Conservation (phyloP, 768 basidiomycete species). For the Termitomyces sp. region DNA sequence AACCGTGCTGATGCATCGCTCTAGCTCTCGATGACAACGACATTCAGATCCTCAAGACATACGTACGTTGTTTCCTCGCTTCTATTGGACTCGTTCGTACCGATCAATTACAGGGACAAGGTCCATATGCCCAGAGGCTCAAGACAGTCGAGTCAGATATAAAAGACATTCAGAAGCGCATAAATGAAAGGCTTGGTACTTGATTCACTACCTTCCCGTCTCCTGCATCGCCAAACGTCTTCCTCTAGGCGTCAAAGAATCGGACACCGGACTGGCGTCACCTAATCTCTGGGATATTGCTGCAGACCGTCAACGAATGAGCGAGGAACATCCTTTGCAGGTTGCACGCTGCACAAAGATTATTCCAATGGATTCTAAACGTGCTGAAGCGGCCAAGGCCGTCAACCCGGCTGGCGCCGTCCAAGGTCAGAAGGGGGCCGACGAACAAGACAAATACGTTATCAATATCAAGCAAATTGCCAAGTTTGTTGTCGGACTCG, state of each 20-base stretch:
- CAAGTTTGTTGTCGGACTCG: conserved; percentile 97
- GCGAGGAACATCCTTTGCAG: conserved; percentile 89
- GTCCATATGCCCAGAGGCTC: conserved; percentile 86
- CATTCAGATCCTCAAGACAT: conserved; percentile 98
- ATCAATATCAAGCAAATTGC: conserved; percentile 99
- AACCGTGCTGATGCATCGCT: conserved; percentile 7
- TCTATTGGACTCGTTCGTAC: background rate
- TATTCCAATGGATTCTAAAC: conserved; percentile 75
- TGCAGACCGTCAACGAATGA: conserved; percentile 89
- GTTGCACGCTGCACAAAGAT: conserved; percentile 99
- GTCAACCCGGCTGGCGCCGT: conserved; percentile 74
- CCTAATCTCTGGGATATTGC: conserved; percentile 98
- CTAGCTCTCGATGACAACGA: conserved; percentile 95
- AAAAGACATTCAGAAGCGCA: conserved; percentile 93
- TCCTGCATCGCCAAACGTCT: background rate
- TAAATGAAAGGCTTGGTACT: conserved; percentile 95
- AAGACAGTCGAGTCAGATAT: conserved; percentile 91
- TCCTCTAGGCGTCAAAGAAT: conserved; percentile 90
- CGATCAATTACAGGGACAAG: conserved; percentile 79
- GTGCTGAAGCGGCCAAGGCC: conserved; percentile 73
- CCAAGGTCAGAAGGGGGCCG: conserved; percentile 93
- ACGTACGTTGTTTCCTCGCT: conserved; percentile 49
- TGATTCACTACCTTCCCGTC: background rate
- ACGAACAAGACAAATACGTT: conserved; percentile 99
- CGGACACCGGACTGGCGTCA: conserved; percentile 93